These are phyloP conservation scores for Diaporthe ampelina DNA, from an alignment of 2,329 filamentous ascomycete genomes.

Conservation along the genomic window DNA sequence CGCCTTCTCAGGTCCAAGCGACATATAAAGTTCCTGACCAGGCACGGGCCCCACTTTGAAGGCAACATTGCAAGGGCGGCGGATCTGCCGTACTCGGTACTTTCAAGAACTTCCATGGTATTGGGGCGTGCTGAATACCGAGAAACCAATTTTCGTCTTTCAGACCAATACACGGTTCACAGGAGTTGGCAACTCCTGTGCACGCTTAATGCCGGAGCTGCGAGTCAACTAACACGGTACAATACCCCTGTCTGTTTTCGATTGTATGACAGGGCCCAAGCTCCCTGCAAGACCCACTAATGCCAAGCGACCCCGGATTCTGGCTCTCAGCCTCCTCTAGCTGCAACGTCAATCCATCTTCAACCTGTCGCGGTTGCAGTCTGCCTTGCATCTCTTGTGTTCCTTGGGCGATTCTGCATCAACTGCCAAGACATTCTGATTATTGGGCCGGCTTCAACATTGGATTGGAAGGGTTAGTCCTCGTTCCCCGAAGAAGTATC, in stretches of 20 bases:
- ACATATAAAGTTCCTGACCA: neutral
- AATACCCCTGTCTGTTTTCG: neutral
- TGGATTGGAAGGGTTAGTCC: neutral
- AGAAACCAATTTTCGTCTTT: too few species aligned
- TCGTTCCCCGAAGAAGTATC: neutral
- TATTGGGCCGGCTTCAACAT: too few species aligned
- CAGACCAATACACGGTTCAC: neutral
- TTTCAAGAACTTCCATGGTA: neutral
- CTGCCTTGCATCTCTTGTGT: neutral
- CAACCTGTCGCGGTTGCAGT: neutral
- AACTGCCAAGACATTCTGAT: neutral
- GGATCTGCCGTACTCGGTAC: neutral
- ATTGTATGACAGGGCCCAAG: neutral
- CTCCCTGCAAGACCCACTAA: conserved; percentile 11
- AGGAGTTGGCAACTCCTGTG: neutral
- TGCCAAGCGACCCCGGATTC: conserved; percentile 30
- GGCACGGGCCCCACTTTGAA: neutral
- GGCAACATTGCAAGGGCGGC: neutral
- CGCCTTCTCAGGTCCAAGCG: neutral
- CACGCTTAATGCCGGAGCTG: neutral
- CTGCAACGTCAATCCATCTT: neutral
- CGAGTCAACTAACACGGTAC: neutral
- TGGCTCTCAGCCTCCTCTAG: conserved; percentile 3
- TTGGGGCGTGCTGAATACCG: too few species aligned
- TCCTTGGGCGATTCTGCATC: neutral